Evolutionary conservation across 306 rosid species (phyloP).

Genomic region (Cajanus cajan): DNA sequence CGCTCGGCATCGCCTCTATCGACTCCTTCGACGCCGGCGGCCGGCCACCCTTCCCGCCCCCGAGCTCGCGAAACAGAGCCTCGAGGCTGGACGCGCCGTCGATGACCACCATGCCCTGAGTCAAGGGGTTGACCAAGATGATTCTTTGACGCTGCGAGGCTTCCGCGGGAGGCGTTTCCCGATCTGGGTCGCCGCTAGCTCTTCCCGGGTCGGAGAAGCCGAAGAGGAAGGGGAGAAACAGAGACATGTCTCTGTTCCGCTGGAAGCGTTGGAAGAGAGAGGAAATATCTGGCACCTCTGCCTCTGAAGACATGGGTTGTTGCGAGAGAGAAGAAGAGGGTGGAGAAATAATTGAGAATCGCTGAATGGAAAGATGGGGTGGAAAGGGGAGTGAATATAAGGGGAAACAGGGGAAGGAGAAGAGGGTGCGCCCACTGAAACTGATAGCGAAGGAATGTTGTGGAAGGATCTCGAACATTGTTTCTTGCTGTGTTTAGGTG

Average conservation of each 20-base stretch:
- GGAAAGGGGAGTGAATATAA: background rate
- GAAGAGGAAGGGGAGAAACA: constrained; percentile 56
- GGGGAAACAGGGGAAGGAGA: background rate
- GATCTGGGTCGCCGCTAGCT: constrained; percentile 22
- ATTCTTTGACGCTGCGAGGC: constrained; percentile 33
- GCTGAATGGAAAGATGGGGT: background rate
- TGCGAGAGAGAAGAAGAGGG: background rate
- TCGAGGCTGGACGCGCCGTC: constrained; percentile 57
- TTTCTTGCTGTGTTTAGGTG: background rate
- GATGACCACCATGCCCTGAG: constrained; percentile 60
- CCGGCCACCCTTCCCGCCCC: constrained; percentile 39
- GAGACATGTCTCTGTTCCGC: constrained; percentile 49
- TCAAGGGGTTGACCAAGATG: constrained; percentile 59
- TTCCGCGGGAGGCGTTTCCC: background rate
- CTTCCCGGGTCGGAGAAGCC: constrained; percentile 39
- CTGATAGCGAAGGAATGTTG: constrained; percentile 39
- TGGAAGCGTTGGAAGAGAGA: constrained; percentile 45
- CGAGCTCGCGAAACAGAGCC: constrained; percentile 45
- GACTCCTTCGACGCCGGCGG: constrained; percentile 86
- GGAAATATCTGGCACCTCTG: constrained; percentile 42
- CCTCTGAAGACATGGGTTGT: constrained; percentile 56
- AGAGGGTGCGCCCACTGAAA: constrained; percentile 23
- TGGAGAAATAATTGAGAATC: background rate
- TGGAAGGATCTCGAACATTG: constrained; percentile 70
- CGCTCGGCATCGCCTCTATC: constrained; percentile 52